phyloP scores from a whole-genome alignment of 2,329 filamentous ascomycete genomes.

The Camptophora hylomeconis region DNA sequence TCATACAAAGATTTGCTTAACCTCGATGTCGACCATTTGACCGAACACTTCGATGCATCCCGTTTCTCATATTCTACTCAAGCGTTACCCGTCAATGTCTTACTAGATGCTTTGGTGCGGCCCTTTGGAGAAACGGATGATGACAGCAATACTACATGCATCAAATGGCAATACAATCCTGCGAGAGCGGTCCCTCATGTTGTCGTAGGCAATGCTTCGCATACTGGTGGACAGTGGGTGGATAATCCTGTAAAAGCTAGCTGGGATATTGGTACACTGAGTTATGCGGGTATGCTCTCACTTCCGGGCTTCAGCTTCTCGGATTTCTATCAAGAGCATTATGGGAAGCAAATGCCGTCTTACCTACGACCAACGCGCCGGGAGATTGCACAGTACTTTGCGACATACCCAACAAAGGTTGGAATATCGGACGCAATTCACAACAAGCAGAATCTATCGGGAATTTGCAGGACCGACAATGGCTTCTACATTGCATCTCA shows the following conservation, averaged over 20 bases:
- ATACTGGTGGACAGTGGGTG: constrained; percentile 47
- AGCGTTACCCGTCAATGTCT: constrained; percentile 45
- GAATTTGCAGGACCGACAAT: constrained; percentile 30
- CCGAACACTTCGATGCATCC: constrained; percentile 44
- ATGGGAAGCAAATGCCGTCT: constrained; percentile 32
- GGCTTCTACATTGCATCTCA: constrained; percentile 41
- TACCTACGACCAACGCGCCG: constrained; percentile 42
- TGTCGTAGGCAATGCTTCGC: constrained; percentile 37
- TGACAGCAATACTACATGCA: constrained; percentile 34
- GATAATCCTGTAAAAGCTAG: constrained; percentile 39
- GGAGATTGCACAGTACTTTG: constrained; percentile 43
- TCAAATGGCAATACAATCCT: constrained; percentile 41
- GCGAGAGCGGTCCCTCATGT: constrained; percentile 40
- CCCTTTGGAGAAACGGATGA: constrained; percentile 47
- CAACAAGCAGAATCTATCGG: constrained; percentile 28
- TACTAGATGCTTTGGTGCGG: constrained; percentile 46
- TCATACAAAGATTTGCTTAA: constrained; percentile 34
- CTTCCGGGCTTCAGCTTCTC: constrained; percentile 46
- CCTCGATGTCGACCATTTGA: constrained; percentile 34
- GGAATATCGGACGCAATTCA: constrained; percentile 37
- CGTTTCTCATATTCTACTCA: constrained; percentile 49
- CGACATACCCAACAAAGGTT: constrained; percentile 39
- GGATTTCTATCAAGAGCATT: constrained; percentile 34
- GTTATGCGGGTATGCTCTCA: constrained; percentile 49
- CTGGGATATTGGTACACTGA: constrained; percentile 45